Evolutionary conservation across 441 rosid genomes (phyloP).

Genomic region (Croton setiger): DNA sequence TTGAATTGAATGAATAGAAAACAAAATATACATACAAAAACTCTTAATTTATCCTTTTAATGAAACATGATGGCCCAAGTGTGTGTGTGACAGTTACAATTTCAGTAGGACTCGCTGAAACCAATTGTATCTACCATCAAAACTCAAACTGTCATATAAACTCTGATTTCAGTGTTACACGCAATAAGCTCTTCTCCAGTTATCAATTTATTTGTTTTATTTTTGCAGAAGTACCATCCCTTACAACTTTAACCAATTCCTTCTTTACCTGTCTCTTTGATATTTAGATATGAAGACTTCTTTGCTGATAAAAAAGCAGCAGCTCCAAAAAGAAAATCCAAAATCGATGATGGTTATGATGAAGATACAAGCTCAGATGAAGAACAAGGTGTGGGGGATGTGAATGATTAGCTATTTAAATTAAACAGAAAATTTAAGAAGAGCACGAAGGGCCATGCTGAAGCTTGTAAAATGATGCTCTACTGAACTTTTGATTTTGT

Average conservation of each 20-base stretch:
- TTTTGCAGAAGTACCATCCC: not conserved
- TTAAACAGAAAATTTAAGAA: conserved; percentile 33
- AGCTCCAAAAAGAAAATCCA: conserved; percentile 31
- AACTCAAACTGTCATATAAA: not conserved
- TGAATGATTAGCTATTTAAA: conserved; percentile 10
- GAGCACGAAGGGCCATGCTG: conserved; percentile 92
- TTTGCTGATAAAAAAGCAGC: conserved; percentile 51
- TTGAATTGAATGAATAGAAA: not conserved
- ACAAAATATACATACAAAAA: not conserved
- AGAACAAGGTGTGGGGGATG: conserved; percentile 35
- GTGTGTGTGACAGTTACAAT: not conserved
- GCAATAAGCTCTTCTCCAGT: not conserved
- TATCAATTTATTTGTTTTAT: not conserved
- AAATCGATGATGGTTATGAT: conserved; percentile 25
- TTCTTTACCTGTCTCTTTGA: conserved; percentile 14
- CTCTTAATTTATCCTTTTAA: not conserved
- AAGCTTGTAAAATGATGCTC: conserved; percentile 34
- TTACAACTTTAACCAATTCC: not conserved
- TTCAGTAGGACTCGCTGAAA: not conserved
- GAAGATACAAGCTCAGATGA: conserved; percentile 40
- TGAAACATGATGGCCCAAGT: not conserved
- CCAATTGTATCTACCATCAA: not conserved
- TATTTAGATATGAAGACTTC: conserved; percentile 72
- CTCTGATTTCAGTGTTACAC: not conserved
- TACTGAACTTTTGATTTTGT: conserved; percentile 12